Percentiles rank a stretch among this genome's conserved stretches.
Evolutionary conservation across 108 stramenopile genomes (phyloP).

Genomic region (Cyclotella atomus): DNA sequence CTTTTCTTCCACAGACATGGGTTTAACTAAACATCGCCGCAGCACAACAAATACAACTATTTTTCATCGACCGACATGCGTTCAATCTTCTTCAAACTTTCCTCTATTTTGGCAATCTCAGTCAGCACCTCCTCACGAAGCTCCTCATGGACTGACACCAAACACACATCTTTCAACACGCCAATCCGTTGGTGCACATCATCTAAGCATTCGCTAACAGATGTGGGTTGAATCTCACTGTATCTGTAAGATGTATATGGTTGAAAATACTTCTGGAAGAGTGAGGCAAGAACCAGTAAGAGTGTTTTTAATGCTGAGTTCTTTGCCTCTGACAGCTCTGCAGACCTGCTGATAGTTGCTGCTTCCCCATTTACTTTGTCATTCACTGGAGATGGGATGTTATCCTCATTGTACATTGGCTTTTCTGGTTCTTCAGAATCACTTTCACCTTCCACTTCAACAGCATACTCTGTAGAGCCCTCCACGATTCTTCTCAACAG

Average conservation of each 20-base stretch:
- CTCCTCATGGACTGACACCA: slow-evolving; percentile 7
- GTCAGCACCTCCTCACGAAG: neutral
- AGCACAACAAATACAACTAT: neutral
- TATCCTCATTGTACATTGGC: neutral
- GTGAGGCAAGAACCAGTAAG: slow-evolving; percentile 2
- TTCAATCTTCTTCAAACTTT: slow-evolving; percentile 1
- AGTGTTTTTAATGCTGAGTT: slow-evolving; percentile 5
- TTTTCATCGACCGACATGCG: neutral
- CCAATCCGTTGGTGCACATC: slow-evolving; percentile 10
- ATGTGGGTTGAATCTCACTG: slow-evolving; percentile 14
- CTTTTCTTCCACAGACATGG: too few relatives aligned
- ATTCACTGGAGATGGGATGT: neutral
- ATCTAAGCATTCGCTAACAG: slow-evolving; percentile 14
- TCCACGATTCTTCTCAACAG: slow-evolving; percentile 26
- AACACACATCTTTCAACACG: slow-evolving; percentile 30
- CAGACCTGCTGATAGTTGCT: neutral
- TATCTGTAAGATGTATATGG: slow-evolving; percentile 21
- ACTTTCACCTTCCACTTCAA: too few relatives aligned
- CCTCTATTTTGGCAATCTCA: slow-evolving; percentile 6
- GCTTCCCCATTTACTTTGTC: neutral
- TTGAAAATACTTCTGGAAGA: slow-evolving; percentile 12
- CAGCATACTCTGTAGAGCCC: slow-evolving; percentile 23
- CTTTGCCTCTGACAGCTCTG: neutral
- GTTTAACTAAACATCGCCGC: neutral
- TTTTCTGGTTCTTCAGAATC: neutral